A percentile compares a stretch with the other conserved stretches of the same genome.
Conservation (phyloP, 192 early-diverging fungal genomes). For the Mortierella hygrophila region DNA sequence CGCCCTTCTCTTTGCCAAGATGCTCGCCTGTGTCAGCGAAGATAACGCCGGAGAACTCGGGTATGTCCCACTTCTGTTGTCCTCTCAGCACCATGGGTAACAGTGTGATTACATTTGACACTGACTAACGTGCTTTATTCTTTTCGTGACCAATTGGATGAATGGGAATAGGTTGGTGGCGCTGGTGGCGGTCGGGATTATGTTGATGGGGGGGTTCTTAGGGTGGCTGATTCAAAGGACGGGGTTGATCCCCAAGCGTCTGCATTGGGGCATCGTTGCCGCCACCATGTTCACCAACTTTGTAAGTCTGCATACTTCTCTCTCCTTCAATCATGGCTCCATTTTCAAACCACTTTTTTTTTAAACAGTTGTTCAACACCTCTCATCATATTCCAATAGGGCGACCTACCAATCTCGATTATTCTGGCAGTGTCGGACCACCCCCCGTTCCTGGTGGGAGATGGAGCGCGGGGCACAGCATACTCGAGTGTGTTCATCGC, state of each 20-base stretch:
- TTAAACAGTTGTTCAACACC: not conserved
- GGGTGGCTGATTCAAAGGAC: slow-evolving; percentile 40
- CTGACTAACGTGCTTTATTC: not conserved
- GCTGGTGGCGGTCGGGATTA: slow-evolving; percentile 11
- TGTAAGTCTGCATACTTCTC: slow-evolving; percentile 18
- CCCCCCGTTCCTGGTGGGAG: slow-evolving; percentile 50
- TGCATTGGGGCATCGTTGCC: slow-evolving; percentile 42
- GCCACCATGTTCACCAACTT: slow-evolving; percentile 54
- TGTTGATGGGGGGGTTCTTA: slow-evolving; percentile 23
- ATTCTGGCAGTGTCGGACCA: slow-evolving; percentile 46
- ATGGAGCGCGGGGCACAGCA: slow-evolving; percentile 43
- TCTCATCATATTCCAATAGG: slow-evolving; percentile 9
- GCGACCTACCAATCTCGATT: slow-evolving; percentile 53
- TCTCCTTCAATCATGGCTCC: not conserved
- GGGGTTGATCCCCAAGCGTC: slow-evolving; percentile 32
- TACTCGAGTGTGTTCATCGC: slow-evolving; percentile 48
- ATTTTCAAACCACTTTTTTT: not conserved
- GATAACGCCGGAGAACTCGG: slow-evolving; percentile 30
- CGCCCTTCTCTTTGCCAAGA: slow-evolving; percentile 50
- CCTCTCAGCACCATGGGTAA: no score
- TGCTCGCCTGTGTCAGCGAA: slow-evolving; percentile 32
- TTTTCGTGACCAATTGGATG: not conserved
- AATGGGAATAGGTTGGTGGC: slow-evolving; percentile 22
- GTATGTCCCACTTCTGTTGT: slow-evolving; percentile 7
- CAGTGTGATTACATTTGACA: not conserved